phyloP scores from a whole-genome alignment of 352 stramenopile species.

The Globisporangium yorkense region DNA sequence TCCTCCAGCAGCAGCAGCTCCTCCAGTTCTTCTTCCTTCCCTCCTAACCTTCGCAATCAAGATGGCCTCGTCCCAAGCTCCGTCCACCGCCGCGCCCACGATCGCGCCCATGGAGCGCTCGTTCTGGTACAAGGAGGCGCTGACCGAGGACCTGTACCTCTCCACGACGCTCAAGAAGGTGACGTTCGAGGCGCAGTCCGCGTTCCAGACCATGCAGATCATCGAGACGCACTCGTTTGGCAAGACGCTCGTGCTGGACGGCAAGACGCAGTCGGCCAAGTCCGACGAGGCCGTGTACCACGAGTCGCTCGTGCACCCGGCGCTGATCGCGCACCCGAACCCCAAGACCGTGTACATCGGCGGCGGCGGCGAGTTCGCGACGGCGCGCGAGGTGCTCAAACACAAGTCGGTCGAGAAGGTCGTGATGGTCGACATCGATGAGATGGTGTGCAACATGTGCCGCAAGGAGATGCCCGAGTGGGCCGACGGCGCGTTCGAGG shows the following conservation, averaged over 20 bases:
- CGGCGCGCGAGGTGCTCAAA: slow-evolving; percentile 89
- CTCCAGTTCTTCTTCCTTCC: neutral
- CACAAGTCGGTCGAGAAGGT: slow-evolving; percentile 91
- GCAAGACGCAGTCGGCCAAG: slow-evolving; percentile 92
- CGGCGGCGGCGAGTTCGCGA: slow-evolving; percentile 92
- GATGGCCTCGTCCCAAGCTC: slow-evolving; percentile 6
- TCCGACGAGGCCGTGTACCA: slow-evolving; percentile 95
- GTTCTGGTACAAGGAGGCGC: slow-evolving; percentile 85
- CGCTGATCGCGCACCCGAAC: slow-evolving; percentile 83
- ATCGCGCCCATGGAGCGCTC: slow-evolving; percentile 55
- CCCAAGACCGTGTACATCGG: slow-evolving; percentile 91
- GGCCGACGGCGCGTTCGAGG: slow-evolving; percentile 84
- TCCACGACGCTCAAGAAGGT: slow-evolving; percentile 88
- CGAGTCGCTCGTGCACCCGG: slow-evolving; percentile 92
- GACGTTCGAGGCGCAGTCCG: slow-evolving; percentile 78
- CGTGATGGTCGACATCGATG: slow-evolving; percentile 96
- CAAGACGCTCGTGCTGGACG: slow-evolving; percentile 94
- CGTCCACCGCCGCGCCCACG: slow-evolving; percentile 24
- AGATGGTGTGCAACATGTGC: slow-evolving; percentile 91
- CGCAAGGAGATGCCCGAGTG: slow-evolving; percentile 92
- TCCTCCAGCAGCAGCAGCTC: neutral
- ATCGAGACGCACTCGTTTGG: slow-evolving; percentile 92
- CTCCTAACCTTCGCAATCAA: neutral
- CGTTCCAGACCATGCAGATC: slow-evolving; percentile 93
- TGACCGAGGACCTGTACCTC: slow-evolving; percentile 87